Evolutionary conservation across 441 rosid species (phyloP).

Genomic region (Jatropha podagrica): DNA sequence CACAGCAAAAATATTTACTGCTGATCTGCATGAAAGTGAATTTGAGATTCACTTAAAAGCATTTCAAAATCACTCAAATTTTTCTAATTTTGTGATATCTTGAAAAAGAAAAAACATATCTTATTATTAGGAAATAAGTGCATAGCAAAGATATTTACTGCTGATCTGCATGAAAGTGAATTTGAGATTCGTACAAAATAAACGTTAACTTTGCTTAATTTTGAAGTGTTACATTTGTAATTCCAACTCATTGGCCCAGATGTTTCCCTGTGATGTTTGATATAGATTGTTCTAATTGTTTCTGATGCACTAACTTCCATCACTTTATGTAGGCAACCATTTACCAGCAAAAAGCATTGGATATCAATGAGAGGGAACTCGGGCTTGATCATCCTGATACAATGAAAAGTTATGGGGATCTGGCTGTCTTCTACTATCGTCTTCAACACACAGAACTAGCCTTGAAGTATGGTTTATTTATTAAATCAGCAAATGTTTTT

Average conservation of each 20-base stretch:
- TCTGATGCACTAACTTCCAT: constrained; percentile 35
- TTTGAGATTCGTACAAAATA: background rate
- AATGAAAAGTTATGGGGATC: constrained; percentile 73
- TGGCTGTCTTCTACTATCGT: constrained; percentile 69
- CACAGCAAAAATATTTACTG: background rate
- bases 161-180: constrained; percentile 3
- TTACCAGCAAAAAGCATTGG: constrained; percentile 91
- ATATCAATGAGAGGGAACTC: constrained; percentile 91
- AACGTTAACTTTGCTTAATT: background rate
- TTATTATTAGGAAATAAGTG: background rate
- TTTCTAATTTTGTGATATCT: background rate
- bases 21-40: constrained; percentile 3
- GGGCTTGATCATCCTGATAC: constrained; percentile 96
- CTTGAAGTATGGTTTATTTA: constrained; percentile 59
- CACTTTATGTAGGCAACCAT: constrained; percentile 66
- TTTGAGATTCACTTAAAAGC: background rate
- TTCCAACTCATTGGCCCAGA: constrained; percentile 4
- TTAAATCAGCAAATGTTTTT: constrained; percentile 11
- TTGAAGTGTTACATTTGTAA: background rate
- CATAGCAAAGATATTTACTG: constrained; percentile 1
- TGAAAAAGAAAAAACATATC: background rate
- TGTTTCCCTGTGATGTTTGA: background rate
- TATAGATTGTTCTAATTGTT: constrained; percentile 14
- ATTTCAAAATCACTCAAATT: background rate
- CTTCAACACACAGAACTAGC: constrained; percentile 75